Evolutionary conservation across 768 basidiomycete genomes (phyloP).

Genomic region (Hygrophorus russula): DNA sequence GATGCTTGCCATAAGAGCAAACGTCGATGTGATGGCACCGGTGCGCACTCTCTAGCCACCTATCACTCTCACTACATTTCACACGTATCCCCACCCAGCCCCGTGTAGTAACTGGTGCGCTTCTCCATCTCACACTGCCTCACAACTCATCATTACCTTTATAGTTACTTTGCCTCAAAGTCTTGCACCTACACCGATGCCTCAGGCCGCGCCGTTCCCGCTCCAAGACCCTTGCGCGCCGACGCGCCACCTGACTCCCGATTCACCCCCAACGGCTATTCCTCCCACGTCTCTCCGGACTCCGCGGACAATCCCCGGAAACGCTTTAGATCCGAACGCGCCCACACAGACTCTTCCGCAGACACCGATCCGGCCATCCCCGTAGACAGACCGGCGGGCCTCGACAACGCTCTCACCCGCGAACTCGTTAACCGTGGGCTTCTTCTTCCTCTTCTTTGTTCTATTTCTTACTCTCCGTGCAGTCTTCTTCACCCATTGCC

Average conservation of each 20-base stretch:
- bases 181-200: slow-evolving; percentile 74
- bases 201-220: slow-evolving; percentile 69
- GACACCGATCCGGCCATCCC: slow-evolving; percentile 23
- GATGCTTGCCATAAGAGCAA: slow-evolving; percentile 82
- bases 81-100: slow-evolving; percentile 26
- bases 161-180: slow-evolving; percentile 73
- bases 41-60: slow-evolving; percentile 25
- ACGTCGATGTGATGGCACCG: slow-evolving; percentile 73
- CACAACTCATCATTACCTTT: slow-evolving; percentile 6
- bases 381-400: slow-evolving; percentile 30
- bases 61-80: slow-evolving; percentile 7
- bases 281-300: slow-evolving; percentile 8
- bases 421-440: slow-evolving; percentile 64
- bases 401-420: slow-evolving; percentile 54
- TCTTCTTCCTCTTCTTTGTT: slow-evolving; percentile 6
- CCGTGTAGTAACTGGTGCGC: slow-evolving; percentile 75
- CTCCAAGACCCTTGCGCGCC: slow-evolving; percentile 42
- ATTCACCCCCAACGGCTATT: slow-evolving; percentile 9
- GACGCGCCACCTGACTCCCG: slow-evolving; percentile 25
- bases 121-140: neutral
- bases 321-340: slow-evolving; percentile 35
- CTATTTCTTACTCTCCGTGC: slow-evolving; percentile 9
- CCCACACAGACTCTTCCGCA: slow-evolving; percentile 24
- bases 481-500: slow-evolving; percentile 80
- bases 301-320: slow-evolving; percentile 26